A percentile compares a stretch with the other conserved stretches of the same genome.
Evolutionary conservation across 106 monocot species (phyloP).

Genomic region (Allium sativum): DNA sequence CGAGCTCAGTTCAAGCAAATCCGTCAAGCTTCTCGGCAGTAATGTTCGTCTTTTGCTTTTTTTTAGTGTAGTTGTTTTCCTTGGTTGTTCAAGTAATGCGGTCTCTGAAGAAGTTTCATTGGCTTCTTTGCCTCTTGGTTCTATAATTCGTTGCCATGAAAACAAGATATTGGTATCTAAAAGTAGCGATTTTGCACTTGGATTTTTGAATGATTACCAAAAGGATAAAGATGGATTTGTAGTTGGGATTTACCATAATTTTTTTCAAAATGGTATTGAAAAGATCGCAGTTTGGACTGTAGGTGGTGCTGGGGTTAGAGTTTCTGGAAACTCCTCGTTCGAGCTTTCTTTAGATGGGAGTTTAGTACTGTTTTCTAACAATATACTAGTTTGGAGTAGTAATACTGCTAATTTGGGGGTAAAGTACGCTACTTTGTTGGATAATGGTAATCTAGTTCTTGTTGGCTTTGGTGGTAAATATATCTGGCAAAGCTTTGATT

Average conservation of each 20-base stretch:
- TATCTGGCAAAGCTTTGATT: conserved; percentile 28
- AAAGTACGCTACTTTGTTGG: conserved; percentile 7
- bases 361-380: conserved; percentile 17
- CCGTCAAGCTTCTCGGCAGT: conserved; percentile 3
- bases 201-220: conserved; percentile 16
- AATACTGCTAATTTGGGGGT: conserved; percentile 15
- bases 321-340: conserved; percentile 22
- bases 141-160: conserved; percentile 11
- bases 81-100: not conserved
- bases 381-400: conserved; percentile 32
- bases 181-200: conserved; percentile 23
- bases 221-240: conserved; percentile 16
- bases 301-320: conserved; percentile 29
- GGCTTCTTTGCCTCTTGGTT: conserved; percentile 25
- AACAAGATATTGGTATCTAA: conserved; percentile 17
- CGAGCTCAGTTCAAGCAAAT: not conserved
- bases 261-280: not conserved
- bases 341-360: conserved; percentile 26
- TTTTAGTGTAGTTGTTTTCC: not conserved
- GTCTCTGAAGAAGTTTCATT: conserved; percentile 3
- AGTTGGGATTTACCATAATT: conserved; percentile 24
- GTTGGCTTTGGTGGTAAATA: conserved; percentile 5
- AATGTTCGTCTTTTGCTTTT: not conserved
- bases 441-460: conserved; percentile 25
- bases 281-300: conserved; percentile 33